Percentiles rank a stretch among this genome's conserved stretches.
These are phyloP conservation scores for Cenchrus fungigraminus DNA, from an alignment of 176 grass and related monocot genomes.

Conservation along the genomic window DNA sequence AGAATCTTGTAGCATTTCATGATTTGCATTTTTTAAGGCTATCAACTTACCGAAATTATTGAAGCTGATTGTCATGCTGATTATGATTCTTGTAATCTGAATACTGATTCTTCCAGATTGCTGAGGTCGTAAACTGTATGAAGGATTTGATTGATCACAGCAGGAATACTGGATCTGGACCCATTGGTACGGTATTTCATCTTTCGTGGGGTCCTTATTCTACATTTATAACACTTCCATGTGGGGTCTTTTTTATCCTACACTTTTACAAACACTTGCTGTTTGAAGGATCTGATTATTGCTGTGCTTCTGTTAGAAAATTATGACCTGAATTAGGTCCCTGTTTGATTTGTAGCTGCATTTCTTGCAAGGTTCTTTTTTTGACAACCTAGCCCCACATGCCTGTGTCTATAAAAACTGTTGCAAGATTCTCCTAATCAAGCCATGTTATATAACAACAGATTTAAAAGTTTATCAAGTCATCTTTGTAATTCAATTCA, in stretches of 20 bases:
- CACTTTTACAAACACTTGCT: too few relatives aligned
- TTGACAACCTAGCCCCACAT: neutral
- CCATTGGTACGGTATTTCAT: constrained; percentile 61
- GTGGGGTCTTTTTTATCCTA: neutral
- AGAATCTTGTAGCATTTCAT: neutral
- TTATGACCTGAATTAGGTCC: neutral
- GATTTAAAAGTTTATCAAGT: constrained; percentile 4
- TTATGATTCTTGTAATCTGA: constrained; percentile 32
- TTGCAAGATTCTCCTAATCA: neutral
- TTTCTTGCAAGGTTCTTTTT: neutral
- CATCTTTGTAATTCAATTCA: constrained; percentile 9
- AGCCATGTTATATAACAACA: neutral
- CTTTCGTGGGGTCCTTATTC: neutral
- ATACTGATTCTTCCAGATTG: constrained; percentile 67
- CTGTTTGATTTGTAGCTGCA: neutral
- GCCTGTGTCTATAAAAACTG: neutral
- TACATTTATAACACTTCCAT: constrained; percentile 4
- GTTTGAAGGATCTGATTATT: neutral
- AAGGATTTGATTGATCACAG: constrained; percentile 99
- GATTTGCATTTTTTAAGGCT: constrained; percentile 14
- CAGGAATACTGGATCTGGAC: constrained; percentile 82
- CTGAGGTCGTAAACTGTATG: constrained; percentile 98
- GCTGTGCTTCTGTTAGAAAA: neutral
- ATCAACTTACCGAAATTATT: neutral
- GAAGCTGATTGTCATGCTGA: constrained; percentile 17